These are phyloP conservation scores for Oxytropis ochrocephala DNA, from an alignment of 306 rosid species.

Conservation along the genomic window DNA sequence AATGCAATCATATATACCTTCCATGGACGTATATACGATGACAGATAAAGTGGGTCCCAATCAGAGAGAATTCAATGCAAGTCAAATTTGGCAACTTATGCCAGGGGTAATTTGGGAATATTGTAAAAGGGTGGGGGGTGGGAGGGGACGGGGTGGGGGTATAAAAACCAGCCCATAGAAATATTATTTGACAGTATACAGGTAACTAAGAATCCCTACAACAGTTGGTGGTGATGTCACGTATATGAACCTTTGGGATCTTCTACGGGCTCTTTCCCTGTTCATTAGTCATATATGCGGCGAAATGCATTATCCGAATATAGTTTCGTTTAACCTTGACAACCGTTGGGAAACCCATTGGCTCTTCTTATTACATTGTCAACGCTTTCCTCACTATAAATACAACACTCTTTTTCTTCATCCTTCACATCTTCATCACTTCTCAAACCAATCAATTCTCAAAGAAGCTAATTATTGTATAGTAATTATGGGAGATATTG, in stretches of 20 bases:
- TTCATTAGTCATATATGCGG: slow-evolving; percentile 41
- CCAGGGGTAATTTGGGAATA: too few species aligned
- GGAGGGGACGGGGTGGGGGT: too few species aligned
- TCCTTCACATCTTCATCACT: not conserved
- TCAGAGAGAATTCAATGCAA: too few species aligned
- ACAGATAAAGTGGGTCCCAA: too few species aligned
- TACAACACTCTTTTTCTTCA: slow-evolving; percentile 15
- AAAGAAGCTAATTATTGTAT: not conserved
- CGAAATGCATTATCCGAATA: slow-evolving; percentile 24
- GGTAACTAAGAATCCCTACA: not conserved
- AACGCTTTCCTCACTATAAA: slow-evolving; percentile 37
- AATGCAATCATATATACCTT: too few species aligned
- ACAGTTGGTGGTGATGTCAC: not conserved
- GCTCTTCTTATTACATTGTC: slow-evolving; percentile 37
- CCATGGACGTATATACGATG: too few species aligned
- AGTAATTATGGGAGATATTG: slow-evolving; percentile 34
- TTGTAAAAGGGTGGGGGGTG: too few species aligned
- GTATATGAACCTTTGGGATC: slow-evolving; percentile 55
- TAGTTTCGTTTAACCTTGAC: not conserved
- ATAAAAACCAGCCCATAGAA: too few species aligned
- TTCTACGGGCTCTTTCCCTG: slow-evolving; percentile 36
- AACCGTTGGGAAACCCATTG: slow-evolving; percentile 22
- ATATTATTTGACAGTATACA: not conserved
- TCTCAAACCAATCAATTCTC: not conserved
- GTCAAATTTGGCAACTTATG: too few species aligned